Conservation (phyloP, 352 stramenopile genomes). For the Pythium brachiatum region DNA sequence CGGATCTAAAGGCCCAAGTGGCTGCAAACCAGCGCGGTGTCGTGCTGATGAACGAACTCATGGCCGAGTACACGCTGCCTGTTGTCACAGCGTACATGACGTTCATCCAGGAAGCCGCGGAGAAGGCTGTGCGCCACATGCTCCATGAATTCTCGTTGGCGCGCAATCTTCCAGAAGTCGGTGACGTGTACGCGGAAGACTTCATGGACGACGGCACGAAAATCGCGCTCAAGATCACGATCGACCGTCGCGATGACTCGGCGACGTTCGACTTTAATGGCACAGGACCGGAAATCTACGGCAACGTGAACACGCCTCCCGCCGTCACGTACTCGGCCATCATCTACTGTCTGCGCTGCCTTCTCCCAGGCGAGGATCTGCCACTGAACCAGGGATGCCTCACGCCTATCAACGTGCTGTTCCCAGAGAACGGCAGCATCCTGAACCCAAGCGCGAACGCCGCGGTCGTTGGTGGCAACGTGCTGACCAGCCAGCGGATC, state of each 20-base stretch:
- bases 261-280: slow-evolving; percentile 98
- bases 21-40: slow-evolving; percentile 98
- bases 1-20: slow-evolving; percentile 97
- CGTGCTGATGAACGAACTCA: slow-evolving; percentile 93
- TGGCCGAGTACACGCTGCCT: slow-evolving; percentile 93
- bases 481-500: slow-evolving; percentile 96
- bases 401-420: slow-evolving; percentile 95
- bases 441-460: slow-evolving; percentile 95
- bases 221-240: slow-evolving; percentile 95
- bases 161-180: slow-evolving; percentile 71
- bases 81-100: slow-evolving; percentile 98
- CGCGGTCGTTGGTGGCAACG: slow-evolving; percentile 98
- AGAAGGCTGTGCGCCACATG: slow-evolving; percentile 95
- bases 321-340: slow-evolving; percentile 98
- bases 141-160: slow-evolving; percentile 91
- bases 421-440: slow-evolving; percentile 90
- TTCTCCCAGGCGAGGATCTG: slow-evolving; percentile 93
- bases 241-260: slow-evolving; percentile 88
- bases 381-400: slow-evolving; percentile 98
- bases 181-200: slow-evolving; percentile 92
- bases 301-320: slow-evolving; percentile 98
- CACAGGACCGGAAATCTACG: slow-evolving; percentile 96
- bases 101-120: slow-evolving; percentile 96
- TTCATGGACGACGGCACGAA: slow-evolving; percentile 99
- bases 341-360: slow-evolving; percentile 98